phyloP scores from a whole-genome alignment of 257 asterid species.

The Lycium barbarum region DNA sequence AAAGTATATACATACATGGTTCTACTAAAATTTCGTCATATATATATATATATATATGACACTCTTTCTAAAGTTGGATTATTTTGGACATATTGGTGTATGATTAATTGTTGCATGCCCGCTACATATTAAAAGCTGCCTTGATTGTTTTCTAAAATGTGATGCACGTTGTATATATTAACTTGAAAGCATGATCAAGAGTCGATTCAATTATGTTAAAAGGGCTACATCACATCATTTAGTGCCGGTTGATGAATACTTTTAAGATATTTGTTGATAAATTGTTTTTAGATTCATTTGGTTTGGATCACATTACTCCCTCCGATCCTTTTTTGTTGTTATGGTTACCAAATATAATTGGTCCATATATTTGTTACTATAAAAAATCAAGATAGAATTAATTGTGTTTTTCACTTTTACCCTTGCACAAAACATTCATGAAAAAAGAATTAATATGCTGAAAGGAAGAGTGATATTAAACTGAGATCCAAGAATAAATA shows the following conservation, averaged over 20 bases:
- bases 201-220: background rate
- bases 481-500: background rate
- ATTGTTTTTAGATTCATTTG: background rate
- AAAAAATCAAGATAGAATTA: background rate
- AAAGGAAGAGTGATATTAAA: background rate
- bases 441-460: background rate
- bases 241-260: conserved; percentile 1
- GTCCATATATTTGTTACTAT: background rate
- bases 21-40: background rate
- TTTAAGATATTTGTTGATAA: background rate
- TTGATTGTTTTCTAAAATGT: background rate
- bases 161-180: background rate
- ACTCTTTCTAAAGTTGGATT: background rate
- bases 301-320: background rate
- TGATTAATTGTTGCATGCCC: background rate
- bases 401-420: too few relatives aligned
- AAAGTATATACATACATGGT: background rate
- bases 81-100: conserved; percentile 19
- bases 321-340: background rate
- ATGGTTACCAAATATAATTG: background rate
- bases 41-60: too few relatives aligned
- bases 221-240: background rate
- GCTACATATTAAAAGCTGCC: background rate
- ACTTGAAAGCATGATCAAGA: background rate
- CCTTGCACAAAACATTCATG: too few relatives aligned